phyloP scores from a whole-genome alignment of 306 rosid species.

The Trichosanthes truncata region DNA sequence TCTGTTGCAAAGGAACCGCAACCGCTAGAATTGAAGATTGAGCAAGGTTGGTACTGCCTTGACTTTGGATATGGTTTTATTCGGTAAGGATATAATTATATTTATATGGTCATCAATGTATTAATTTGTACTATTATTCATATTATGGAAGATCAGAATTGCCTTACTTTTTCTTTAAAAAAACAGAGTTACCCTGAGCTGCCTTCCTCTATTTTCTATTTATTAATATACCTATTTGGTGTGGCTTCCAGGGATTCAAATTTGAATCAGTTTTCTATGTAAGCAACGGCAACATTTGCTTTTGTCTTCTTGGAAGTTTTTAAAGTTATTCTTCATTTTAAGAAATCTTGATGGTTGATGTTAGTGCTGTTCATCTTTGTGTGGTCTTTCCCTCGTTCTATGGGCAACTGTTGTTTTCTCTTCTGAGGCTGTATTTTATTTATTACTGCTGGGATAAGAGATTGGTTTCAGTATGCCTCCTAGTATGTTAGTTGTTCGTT shows the following conservation, averaged over 20 bases:
- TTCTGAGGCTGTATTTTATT: not conserved
- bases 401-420: not conserved
- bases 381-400: not conserved
- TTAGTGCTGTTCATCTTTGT: not conserved
- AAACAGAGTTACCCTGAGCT: not conserved
- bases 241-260: not conserved
- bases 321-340: not conserved
- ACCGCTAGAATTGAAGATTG: constrained; percentile 43
- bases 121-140: not conserved
- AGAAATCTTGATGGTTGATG: not conserved
- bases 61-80: constrained; percentile 6
- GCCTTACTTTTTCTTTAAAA: not conserved
- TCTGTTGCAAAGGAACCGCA: constrained; percentile 29
- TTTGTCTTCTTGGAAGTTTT: not conserved
- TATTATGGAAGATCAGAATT: not conserved
- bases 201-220: not conserved
- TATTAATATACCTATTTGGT: not conserved
- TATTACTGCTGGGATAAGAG: not conserved
- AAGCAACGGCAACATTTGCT: not conserved
- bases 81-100: not conserved
- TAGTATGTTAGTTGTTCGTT: not conserved
- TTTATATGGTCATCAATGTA: not conserved
- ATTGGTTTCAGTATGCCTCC: not conserved
- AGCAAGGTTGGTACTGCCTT: constrained; percentile 44
- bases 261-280: not conserved